These are phyloP conservation scores for Jasminum sambac DNA, from an alignment of 257 asterid species.

Conservation along the genomic window DNA sequence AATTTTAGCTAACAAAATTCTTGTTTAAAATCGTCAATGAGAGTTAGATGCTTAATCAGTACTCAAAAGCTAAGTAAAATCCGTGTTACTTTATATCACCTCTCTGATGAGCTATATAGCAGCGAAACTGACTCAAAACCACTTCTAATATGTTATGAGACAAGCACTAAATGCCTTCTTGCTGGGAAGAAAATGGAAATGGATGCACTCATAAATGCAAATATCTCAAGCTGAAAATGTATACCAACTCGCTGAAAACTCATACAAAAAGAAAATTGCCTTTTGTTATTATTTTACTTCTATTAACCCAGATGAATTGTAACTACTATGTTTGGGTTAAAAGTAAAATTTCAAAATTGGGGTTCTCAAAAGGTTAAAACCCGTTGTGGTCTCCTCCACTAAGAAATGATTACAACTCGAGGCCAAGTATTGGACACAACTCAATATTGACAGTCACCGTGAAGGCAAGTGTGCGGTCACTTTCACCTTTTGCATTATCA, in stretches of 20 bases:
- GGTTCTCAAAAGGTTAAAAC: background rate
- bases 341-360: background rate
- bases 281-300: background rate
- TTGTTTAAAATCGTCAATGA: background rate
- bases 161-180: background rate
- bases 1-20: background rate
- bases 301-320: background rate
- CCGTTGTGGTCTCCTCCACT: background rate
- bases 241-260: background rate
- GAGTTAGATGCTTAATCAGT: background rate
- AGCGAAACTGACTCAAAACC: background rate
- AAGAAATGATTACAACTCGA: background rate
- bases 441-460: background rate
- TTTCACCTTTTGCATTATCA: background rate
- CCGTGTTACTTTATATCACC: background rate
- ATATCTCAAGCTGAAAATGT: background rate
- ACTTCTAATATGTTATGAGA: background rate
- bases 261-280: background rate
- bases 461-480: background rate
- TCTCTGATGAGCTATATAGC: background rate
- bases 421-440: background rate
- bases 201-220: background rate
- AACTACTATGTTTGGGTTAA: background rate
- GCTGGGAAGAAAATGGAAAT: background rate
- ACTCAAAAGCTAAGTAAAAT: background rate